Conservation (phyloP, 192 early-diverging fungal genomes). For the Podila verticillata region DNA sequence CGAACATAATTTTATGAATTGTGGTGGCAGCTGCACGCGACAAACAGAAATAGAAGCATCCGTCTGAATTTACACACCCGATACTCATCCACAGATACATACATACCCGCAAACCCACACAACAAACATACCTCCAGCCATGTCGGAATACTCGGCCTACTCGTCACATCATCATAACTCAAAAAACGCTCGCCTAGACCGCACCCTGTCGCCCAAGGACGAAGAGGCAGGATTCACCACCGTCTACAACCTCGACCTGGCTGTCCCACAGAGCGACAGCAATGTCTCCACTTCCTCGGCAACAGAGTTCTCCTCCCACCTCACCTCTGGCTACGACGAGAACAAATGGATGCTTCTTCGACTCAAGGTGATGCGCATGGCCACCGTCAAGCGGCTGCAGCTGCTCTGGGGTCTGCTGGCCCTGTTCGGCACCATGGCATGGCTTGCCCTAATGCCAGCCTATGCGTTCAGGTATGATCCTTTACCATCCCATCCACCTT, state of each 20-base stretch:
- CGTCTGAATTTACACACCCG: too few species aligned
- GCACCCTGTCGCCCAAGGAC: background rate
- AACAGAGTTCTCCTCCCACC: background rate
- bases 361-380: conserved; percentile 34
- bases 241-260: background rate
- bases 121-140: too few species aligned
- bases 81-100: too few species aligned
- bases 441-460: conserved; percentile 38
- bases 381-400: conserved; percentile 43
- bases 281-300: background rate
- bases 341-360: conserved; percentile 28
- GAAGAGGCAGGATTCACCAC: background rate
- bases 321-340: background rate
- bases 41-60: too few species aligned
- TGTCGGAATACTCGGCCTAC: conserved; percentile 34
- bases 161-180: conserved; percentile 15
- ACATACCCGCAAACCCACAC: too few species aligned
- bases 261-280: background rate
- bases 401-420: conserved; percentile 37
- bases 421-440: conserved; percentile 36
- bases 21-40: too few species aligned
- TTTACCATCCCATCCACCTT: background rate
- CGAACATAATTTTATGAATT: background rate
- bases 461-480: conserved; percentile 38
- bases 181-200: background rate